phyloP scores from a whole-genome alignment of 352 stramenopile species.

The Pythium aristosporum region DNA sequence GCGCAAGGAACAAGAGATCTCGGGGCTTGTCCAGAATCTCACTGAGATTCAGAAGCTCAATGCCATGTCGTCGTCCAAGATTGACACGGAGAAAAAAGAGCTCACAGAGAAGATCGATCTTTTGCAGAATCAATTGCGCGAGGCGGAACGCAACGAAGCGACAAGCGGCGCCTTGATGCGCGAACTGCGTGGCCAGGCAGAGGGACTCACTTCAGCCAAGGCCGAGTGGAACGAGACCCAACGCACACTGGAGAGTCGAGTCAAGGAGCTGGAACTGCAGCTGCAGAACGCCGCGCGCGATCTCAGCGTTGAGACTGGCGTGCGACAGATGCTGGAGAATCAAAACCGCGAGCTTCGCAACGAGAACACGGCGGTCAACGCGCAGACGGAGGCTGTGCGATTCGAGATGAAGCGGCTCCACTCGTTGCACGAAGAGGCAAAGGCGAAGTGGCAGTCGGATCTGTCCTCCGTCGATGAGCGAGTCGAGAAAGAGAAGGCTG shows the following conservation, averaged over 20 bases:
- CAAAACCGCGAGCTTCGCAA: conserved; percentile 71
- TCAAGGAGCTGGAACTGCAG: conserved; percentile 50
- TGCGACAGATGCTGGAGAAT: conserved; percentile 69
- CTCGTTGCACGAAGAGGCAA: conserved; percentile 40
- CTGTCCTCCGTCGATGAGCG: conserved; percentile 35
- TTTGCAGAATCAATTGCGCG: conserved; percentile 47
- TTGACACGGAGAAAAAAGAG: conserved; percentile 70
- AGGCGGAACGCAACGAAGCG: conserved; percentile 53
- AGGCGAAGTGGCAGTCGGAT: conserved; percentile 33
- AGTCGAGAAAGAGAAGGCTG: conserved; percentile 39
- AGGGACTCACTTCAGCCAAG: conserved; percentile 33
- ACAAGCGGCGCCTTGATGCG: conserved; percentile 40
- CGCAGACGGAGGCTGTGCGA: conserved; percentile 73
- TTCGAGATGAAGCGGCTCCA: conserved; percentile 65
- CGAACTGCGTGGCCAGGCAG: conserved; percentile 50
- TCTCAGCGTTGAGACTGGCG: conserved; percentile 54
- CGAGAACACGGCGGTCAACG: conserved; percentile 77
- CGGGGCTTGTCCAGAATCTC: conserved; percentile 60
- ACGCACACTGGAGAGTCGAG: conserved; percentile 29
- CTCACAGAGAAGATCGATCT: conserved; percentile 57
- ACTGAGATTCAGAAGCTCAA: conserved; percentile 81
- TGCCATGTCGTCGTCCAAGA: conserved; percentile 53
- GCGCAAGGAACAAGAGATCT: conserved; percentile 69
- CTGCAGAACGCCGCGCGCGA: conserved; percentile 59
- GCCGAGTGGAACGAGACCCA: conserved; percentile 32